Conservation (phyloP, 352 stramenopile species). For the Phytophthora pluvialis region DNA sequence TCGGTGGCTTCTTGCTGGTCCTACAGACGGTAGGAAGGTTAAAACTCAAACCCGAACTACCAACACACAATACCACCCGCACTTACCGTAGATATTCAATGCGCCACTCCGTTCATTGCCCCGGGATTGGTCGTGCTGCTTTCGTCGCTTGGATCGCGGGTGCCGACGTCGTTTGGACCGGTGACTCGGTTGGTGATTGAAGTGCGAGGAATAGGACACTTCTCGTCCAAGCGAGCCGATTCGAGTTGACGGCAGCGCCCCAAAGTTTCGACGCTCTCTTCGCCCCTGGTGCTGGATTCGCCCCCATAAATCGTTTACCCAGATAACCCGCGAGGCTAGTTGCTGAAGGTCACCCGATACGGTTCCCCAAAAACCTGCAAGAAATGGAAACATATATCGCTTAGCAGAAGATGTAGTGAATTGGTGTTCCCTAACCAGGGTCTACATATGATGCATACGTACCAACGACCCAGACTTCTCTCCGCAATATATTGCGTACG, state of each 20-base stretch:
- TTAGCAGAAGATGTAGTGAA: not conserved
- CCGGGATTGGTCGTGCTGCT: not conserved
- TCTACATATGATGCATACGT: not conserved
- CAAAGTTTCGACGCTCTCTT: not conserved
- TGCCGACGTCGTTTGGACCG: not conserved
- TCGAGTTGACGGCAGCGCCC: not conserved
- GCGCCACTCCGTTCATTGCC: not conserved
- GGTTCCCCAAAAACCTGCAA: constrained; percentile 52
- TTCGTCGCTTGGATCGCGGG: not conserved
- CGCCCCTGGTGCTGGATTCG: constrained; percentile 24
- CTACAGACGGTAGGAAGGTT: not conserved
- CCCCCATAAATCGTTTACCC: constrained; percentile 61
- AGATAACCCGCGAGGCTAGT: constrained; percentile 60
- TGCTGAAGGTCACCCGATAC: constrained; percentile 73
- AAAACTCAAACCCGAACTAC: not conserved
- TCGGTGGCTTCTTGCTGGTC: not conserved
- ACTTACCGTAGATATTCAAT: not conserved
- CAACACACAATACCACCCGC: not conserved
- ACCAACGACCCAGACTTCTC: constrained; percentile 80
- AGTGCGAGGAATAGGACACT: not conserved
- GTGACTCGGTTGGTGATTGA: not conserved
- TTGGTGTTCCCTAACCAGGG: not conserved
- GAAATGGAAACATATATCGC: not conserved
- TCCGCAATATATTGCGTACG: constrained; percentile 63
- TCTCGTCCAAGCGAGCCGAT: not conserved